Percentiles rank a stretch among this genome's conserved stretches.
Conservation (phyloP, 352 stramenopile species). For the Globisporangium rhizosaccharum region DNA sequence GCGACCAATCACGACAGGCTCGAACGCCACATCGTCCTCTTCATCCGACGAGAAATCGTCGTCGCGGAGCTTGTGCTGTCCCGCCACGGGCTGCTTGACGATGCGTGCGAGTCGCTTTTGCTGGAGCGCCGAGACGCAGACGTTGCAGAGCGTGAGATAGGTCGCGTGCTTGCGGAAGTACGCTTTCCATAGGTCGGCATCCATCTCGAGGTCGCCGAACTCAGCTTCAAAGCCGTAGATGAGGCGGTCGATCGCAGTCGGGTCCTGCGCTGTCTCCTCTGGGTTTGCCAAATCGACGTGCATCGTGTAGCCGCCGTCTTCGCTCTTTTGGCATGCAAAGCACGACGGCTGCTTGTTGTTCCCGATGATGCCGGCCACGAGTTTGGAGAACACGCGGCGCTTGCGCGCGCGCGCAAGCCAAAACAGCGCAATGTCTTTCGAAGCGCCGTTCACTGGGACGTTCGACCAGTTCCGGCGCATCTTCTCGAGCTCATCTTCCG, state of each 20-base stretch:
- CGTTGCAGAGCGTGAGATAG: slow-evolving; percentile 93
- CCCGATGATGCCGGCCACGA: slow-evolving; percentile 79
- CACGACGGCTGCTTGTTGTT: slow-evolving; percentile 84
- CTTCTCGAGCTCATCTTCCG: slow-evolving; percentile 89
- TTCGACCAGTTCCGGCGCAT: slow-evolving; percentile 84
- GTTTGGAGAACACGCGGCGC: slow-evolving; percentile 85
- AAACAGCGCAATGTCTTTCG: slow-evolving; percentile 85
- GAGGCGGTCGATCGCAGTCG: slow-evolving; percentile 66
- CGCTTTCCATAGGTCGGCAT: slow-evolving; percentile 93
- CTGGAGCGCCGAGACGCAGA: slow-evolving; percentile 73
- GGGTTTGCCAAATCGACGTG: slow-evolving; percentile 76
- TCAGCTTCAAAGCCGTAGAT: slow-evolving; percentile 71
- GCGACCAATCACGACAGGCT: slow-evolving; percentile 89
- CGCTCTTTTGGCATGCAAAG: slow-evolving; percentile 68
- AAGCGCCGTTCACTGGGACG: slow-evolving; percentile 75
- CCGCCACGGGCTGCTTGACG: slow-evolving; percentile 21
- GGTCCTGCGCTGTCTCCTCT: slow-evolving; percentile 63
- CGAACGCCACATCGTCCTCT: slow-evolving; percentile 86
- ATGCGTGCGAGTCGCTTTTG: slow-evolving; percentile 40
- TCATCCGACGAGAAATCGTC: slow-evolving; percentile 94
- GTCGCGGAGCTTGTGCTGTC: slow-evolving; percentile 42
- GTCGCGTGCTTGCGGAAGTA: slow-evolving; percentile 93
- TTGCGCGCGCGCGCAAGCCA: slow-evolving; percentile 94
- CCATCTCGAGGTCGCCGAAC: slow-evolving; percentile 84
- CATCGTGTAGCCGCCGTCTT: slow-evolving; percentile 67